These are phyloP conservation scores for Oryza officinalis DNA, from an alignment of 176 grass and related monocot species.

Conservation along the genomic window DNA sequence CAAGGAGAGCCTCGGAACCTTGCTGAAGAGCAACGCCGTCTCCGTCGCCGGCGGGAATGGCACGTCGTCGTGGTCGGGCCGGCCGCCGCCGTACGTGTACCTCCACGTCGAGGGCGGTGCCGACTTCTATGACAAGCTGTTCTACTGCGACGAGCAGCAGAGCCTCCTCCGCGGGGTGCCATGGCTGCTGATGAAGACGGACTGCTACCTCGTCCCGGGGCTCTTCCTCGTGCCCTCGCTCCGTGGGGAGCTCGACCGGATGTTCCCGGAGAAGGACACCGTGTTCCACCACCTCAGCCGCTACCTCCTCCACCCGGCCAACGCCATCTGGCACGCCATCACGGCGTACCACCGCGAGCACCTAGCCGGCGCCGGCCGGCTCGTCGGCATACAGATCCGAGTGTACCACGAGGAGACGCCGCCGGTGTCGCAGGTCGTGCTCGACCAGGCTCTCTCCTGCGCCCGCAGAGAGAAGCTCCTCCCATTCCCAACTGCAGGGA, in stretches of 20 bases:
- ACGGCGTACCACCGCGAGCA: constrained; percentile 30
- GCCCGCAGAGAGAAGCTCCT: constrained; percentile 38
- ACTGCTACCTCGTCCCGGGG: constrained; percentile 58
- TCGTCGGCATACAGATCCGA: constrained; percentile 53
- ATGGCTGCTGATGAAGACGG: constrained; percentile 59
- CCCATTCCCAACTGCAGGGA: neutral
- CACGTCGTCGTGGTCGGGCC: neutral
- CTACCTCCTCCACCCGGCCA: constrained; percentile 62
- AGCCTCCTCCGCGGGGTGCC: constrained; percentile 27
- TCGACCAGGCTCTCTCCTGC: constrained; percentile 51
- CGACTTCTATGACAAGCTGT: constrained; percentile 53
- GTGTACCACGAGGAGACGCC: constrained; percentile 21
- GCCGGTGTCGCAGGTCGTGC: neutral
- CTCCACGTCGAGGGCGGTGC: constrained; percentile 59
- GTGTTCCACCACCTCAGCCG: constrained; percentile 57
- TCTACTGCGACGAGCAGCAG: constrained; percentile 72
- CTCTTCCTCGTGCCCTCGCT: constrained; percentile 57
- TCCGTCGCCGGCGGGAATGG: neutral
- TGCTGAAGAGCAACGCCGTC: constrained; percentile 41
- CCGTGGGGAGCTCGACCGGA: constrained; percentile 30
- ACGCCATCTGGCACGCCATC: constrained; percentile 49
- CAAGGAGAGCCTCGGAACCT: constrained; percentile 52
- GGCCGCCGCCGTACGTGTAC: constrained; percentile 43
- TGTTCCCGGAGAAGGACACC: constrained; percentile 59
- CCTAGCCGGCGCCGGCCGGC: constrained; percentile 27